Percentiles rank a stretch among this genome's conserved stretches.
Conservation (phyloP, 768 basidiomycete species). For the Auriscalpium microsporum region DNA sequence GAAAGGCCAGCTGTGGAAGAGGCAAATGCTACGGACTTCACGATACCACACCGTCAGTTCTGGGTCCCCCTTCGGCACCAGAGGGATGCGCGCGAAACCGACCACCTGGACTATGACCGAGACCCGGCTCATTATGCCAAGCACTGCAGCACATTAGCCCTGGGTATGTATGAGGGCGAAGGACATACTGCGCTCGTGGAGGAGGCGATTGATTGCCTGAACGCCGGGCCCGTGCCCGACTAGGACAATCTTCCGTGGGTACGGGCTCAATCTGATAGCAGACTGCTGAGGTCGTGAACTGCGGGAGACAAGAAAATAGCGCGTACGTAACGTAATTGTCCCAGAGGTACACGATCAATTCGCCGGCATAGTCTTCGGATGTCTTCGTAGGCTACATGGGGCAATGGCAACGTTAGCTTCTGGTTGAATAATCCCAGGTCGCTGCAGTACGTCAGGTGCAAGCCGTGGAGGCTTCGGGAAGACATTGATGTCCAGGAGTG, state of each 20-base stretch:
- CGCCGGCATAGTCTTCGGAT: constrained; percentile 32
- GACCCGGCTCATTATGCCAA: constrained; percentile 40
- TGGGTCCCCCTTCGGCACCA: constrained; percentile 11
- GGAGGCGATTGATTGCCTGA: constrained; percentile 62
- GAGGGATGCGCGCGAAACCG: constrained; percentile 12
- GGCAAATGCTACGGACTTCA: constrained; percentile 34
- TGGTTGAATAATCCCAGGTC: no score
- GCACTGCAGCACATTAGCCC: constrained; percentile 1
- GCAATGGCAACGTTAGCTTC: not conserved
- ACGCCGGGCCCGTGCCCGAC: constrained; percentile 88
- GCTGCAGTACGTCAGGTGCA: constrained; percentile 8
- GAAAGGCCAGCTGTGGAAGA: not conserved
- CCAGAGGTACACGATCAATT: constrained; percentile 82
- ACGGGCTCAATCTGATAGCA: constrained; percentile 28
- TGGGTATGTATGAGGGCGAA: not conserved
- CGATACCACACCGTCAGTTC: constrained; percentile 51
- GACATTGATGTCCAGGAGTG: constrained; percentile 82
- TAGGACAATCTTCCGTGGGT: constrained; percentile 48
- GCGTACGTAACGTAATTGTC: constrained; percentile 90
- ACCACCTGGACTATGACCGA: constrained; percentile 15
- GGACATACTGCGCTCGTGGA: constrained; percentile 58
- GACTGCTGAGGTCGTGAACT: not conserved
- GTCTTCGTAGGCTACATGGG: constrained; percentile 14
- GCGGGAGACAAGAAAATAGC: not conserved
- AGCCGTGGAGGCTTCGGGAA: constrained; percentile 37